Base-by-base conservation (phyloP, 306 rosid species). In the Arachis stenosperma region DNA sequence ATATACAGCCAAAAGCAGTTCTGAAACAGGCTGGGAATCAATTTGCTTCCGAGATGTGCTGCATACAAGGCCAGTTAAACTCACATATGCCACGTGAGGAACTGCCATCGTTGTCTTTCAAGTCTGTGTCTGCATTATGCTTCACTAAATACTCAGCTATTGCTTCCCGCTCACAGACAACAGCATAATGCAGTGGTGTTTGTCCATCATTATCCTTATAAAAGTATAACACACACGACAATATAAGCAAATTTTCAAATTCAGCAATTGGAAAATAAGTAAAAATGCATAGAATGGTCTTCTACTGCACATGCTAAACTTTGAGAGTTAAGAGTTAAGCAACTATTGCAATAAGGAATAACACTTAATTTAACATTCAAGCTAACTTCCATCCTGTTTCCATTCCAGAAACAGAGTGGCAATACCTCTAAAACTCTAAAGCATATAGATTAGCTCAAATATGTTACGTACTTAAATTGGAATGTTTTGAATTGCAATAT, bases 181-280 rank as follows among this genome's bases (percentile, higher is more conserved):
- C 27, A 0, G 27, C 27, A 1, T 22, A 22, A 1, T 22, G 27
- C 27, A 22, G 27, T 22, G 27, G 27, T 22, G 27, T 89, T 79
- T 89, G 99, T 42, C 99, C 96, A 30, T 94, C 97, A 51, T 86
- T 81, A 52, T 94, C 99, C 99, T 94, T 81, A 65, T 73, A 83
- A 78, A 65, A 30, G 63, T 7, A 4, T 40, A 65, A 80, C 78
- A 67, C 78, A 67, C 54, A 22, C 27, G 27, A 71, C 30, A 73
- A 67, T 15, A 47, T 67, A 15, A 83, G 37, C 55, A 73, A 55
- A 46, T 5, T 30, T 27, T 69, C 11, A 67, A 17, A 41, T 61
- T 44, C 39, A 7, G 69, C 40, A 36, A 7, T 42, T 12, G 4
- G 12, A 9, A 22, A 22, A 22, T 57, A 50, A 43, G 53, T 9